Conservation (phyloP, 2,329 filamentous ascomycete species). For the Microascus cirrosus region DNA sequence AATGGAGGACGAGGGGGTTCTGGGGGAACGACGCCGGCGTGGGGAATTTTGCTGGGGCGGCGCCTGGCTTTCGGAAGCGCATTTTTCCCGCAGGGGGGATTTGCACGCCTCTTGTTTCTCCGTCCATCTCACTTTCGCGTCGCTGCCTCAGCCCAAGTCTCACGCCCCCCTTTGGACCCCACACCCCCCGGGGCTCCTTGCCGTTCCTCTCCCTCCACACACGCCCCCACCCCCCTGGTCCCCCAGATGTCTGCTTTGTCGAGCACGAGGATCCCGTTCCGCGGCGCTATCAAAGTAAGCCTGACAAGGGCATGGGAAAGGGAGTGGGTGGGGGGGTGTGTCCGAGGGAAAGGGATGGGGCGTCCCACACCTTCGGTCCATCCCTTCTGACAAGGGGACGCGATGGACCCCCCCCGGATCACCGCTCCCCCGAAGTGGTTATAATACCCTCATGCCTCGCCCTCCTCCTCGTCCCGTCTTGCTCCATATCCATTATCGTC, state of each 20-base stretch:
- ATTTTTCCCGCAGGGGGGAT: no score
- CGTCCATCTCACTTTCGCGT: neutral
- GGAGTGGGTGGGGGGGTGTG: neutral
- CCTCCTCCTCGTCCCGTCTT: neutral
- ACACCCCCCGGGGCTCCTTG: neutral
- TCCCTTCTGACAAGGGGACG: neutral
- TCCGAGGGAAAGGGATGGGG: neutral
- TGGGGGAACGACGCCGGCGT: no score
- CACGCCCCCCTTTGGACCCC: neutral
- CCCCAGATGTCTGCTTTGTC: neutral
- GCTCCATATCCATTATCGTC: neutral
- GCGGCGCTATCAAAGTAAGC: no score
- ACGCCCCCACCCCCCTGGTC: neutral
- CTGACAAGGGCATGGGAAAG: neutral
- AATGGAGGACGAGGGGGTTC: no score
- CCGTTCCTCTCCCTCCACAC: neutral
- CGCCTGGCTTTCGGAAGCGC: no score
- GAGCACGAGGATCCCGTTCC: no score
- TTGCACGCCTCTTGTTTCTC: neutral
- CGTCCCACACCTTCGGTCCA: neutral
- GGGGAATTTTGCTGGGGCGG: no score
- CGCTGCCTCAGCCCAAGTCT: neutral
- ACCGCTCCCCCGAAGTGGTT: neutral
- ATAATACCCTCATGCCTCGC: constrained; percentile 2
- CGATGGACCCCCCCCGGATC: neutral